phyloP scores from a whole-genome alignment of 2,329 filamentous ascomycete genomes.

The Fusarium sulawesiense region DNA sequence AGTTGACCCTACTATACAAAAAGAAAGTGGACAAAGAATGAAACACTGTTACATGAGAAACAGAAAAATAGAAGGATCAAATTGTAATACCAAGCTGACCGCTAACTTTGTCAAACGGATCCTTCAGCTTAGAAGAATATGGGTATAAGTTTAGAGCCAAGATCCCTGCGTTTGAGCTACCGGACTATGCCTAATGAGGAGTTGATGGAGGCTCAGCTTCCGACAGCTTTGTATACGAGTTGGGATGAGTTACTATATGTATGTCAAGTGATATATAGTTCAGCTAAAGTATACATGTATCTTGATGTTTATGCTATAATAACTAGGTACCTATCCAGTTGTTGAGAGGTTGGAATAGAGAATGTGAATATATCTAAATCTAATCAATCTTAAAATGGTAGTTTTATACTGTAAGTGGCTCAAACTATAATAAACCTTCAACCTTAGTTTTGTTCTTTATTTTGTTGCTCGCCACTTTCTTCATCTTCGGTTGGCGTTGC shows the following conservation, averaged over 20 bases:
- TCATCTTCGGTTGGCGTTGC: constrained; percentile 6
- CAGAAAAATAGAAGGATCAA: neutral
- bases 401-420: neutral
- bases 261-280: neutral
- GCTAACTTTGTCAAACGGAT: neutral
- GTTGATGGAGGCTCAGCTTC: constrained; percentile 20
- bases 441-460: constrained; percentile 11
- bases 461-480: constrained; percentile 6
- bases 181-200: constrained; percentile 9
- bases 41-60: neutral
- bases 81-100: neutral
- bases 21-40: neutral
- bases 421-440: neutral
- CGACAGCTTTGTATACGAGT: neutral
- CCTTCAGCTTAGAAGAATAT: constrained; percentile 8
- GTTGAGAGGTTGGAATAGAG: neutral
- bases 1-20: neutral
- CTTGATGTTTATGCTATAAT: neutral
- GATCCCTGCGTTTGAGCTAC: constrained; percentile 4
- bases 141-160: constrained; percentile 4
- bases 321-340: neutral
- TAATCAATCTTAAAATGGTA: neutral
- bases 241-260: neutral
- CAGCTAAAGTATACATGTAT: neutral
- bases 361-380: neutral